These are phyloP conservation scores for Oryza officinalis DNA, from an alignment of 176 grass and related monocot genomes.

Conservation along the genomic window DNA sequence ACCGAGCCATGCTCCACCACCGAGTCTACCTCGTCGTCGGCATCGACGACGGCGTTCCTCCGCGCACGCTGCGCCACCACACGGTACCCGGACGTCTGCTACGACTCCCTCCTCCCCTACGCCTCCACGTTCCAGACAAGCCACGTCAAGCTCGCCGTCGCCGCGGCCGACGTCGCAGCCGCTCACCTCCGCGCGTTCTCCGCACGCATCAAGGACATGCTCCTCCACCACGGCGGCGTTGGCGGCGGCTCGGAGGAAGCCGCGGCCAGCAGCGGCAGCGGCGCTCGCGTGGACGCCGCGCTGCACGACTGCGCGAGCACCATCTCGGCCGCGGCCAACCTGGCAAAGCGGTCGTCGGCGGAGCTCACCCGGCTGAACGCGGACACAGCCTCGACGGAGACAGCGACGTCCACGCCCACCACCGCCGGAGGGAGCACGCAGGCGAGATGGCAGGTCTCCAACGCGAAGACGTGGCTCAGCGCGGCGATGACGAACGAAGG, in stretches of 20 bases:
- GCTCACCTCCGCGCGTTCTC: constrained; percentile 35
- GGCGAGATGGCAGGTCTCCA: constrained; percentile 47
- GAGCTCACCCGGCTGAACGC: constrained; percentile 9
- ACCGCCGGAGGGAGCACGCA: constrained; percentile 20
- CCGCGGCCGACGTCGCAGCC: constrained; percentile 37
- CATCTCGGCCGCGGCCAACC: constrained; percentile 23
- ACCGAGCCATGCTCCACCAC: background rate
- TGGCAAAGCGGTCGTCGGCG: constrained; percentile 22
- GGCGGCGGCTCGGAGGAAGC: too few relatives aligned
- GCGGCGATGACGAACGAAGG: constrained; percentile 58
- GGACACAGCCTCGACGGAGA: background rate
- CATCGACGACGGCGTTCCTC: background rate
- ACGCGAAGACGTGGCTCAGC: constrained; percentile 81
- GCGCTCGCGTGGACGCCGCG: background rate
- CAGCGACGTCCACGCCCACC: background rate
- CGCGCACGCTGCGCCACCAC: constrained; percentile 22
- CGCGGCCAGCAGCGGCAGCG: background rate
- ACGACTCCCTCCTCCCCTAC: constrained; percentile 44
- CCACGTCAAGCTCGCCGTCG: constrained; percentile 33
- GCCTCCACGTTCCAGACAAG: constrained; percentile 13
- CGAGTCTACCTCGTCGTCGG: background rate
- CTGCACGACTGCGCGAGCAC: constrained; percentile 47
- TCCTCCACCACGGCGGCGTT: background rate
- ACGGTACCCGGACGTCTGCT: constrained; percentile 40
- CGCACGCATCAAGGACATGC: background rate